Evolutionary conservation across 768 basidiomycete genomes (phyloP).

Genomic region (Pulveroboletus ravenelii): DNA sequence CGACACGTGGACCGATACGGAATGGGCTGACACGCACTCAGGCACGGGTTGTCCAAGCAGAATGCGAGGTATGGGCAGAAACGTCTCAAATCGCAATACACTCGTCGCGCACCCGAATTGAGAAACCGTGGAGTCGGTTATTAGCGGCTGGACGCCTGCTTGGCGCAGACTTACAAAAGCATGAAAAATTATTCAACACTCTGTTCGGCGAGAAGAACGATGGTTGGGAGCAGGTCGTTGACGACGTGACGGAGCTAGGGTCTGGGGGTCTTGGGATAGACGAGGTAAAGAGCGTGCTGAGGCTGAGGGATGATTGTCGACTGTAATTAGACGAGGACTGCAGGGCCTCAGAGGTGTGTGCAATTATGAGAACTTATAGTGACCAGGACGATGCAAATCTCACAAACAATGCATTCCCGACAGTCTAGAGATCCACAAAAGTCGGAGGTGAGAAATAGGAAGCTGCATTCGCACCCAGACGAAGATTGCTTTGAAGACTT

Average conservation of each 20-base stretch:
- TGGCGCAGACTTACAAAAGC: conserved; percentile 43
- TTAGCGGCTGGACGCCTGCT: conserved; percentile 67
- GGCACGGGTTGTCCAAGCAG: conserved; percentile 58
- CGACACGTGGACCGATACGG: conserved; percentile 37
- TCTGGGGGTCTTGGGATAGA: conserved; percentile 58
- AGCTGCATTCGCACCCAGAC: too few relatives aligned
- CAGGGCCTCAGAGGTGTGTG: not conserved
- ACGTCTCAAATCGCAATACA: conserved; percentile 60
- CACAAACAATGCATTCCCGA: too few relatives aligned
- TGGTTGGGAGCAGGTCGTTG: conserved; percentile 49
- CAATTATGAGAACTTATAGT: not conserved
- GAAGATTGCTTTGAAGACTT: too few relatives aligned
- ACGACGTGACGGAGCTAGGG: conserved; percentile 49
- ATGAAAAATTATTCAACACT: conserved; percentile 26
- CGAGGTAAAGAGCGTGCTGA: conserved; percentile 56
- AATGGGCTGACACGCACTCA: conserved; percentile 35
- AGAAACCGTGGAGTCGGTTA: conserved; percentile 73
- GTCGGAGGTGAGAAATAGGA: too few relatives aligned
- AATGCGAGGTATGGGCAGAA: conserved; percentile 82
- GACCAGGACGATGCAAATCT: too few relatives aligned
- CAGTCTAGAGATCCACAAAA: too few relatives aligned
- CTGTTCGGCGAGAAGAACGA: conserved; percentile 16
- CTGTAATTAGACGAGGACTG: conserved; percentile 2
- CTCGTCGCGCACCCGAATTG: conserved; percentile 47
- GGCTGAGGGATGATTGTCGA: conserved; percentile 38